A percentile compares a stretch with the other conserved stretches of the same genome.
phyloP scores from a whole-genome alignment of 371 early-diverging fungal species.

The Coemansia sp. region DNA sequence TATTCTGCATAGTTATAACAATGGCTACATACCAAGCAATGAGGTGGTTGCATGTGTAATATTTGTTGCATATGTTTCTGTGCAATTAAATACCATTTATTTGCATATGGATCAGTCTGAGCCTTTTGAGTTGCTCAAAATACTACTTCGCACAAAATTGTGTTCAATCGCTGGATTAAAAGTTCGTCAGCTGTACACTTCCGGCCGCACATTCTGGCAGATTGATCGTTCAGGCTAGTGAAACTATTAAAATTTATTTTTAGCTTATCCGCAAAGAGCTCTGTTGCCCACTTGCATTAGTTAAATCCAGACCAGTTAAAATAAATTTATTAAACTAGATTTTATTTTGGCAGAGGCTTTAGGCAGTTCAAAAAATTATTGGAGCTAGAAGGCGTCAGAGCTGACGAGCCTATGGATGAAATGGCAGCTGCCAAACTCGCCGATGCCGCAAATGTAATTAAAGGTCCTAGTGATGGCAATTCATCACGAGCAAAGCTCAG shows the following conservation, averaged over 20 bases:
- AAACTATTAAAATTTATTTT: too few relatives aligned
- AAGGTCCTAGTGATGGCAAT: not conserved
- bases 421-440: constrained; percentile 1
- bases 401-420: not conserved
- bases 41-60: not conserved
- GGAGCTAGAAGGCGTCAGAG: not conserved
- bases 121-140: not conserved
- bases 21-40: not conserved
- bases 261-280: too few relatives aligned
- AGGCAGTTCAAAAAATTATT: too few relatives aligned
- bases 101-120: not conserved
- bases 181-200: too few relatives aligned
- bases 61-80: not conserved
- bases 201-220: too few relatives aligned
- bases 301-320: too few relatives aligned
- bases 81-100: not conserved
- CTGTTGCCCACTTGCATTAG: too few relatives aligned
- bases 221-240: too few relatives aligned
- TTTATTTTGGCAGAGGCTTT: too few relatives aligned
- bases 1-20: not conserved
- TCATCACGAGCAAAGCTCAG: too few relatives aligned
- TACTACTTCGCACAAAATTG: not conserved
- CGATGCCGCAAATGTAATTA: constrained; percentile 1
- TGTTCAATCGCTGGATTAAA: not conserved
- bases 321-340: too few relatives aligned